Conservation (phyloP, 169 alveolate genomes). For the Amoebophrya sp. region DNA sequence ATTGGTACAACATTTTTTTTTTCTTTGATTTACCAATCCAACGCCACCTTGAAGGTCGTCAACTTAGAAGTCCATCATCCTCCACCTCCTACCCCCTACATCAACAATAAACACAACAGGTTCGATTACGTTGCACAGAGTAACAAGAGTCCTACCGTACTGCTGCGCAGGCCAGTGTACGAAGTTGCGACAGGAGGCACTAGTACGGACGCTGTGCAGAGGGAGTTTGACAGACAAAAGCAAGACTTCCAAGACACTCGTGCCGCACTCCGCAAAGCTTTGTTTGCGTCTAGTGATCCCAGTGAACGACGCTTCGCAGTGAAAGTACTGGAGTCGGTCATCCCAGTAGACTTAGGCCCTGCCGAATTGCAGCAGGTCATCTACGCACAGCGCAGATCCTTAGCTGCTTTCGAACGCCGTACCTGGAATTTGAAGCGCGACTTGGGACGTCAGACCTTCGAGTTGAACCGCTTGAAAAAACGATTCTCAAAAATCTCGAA, state of each 20-base stretch:
- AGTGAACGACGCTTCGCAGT: neutral
- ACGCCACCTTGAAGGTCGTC: too few relatives aligned
- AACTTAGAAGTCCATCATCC: too few relatives aligned
- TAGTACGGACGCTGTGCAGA: neutral
- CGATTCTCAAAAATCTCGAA: neutral
- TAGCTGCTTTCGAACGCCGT: neutral
- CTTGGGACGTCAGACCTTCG: neutral
- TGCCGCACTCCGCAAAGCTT: neutral
- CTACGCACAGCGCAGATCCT: neutral
- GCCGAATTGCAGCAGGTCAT: neutral
- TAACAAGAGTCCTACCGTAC: neutral
- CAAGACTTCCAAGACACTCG: neutral
- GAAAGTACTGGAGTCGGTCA: neutral
- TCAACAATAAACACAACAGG: too few relatives aligned
- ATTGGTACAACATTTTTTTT: too few relatives aligned
- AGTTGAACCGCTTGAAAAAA: neutral
- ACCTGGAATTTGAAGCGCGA: neutral
- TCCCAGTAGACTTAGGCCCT: neutral
- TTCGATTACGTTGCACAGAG: neutral
- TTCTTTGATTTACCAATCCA: too few relatives aligned
- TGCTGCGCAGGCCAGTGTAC: neutral
- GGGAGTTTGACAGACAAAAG: neutral
- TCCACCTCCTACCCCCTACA: too few relatives aligned
- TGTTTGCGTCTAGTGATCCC: neutral
- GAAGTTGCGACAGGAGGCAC: neutral